These are phyloP conservation scores for Penicillium turbatum DNA, from an alignment of 495 filamentous ascomycete genomes.

Conservation along the genomic window DNA sequence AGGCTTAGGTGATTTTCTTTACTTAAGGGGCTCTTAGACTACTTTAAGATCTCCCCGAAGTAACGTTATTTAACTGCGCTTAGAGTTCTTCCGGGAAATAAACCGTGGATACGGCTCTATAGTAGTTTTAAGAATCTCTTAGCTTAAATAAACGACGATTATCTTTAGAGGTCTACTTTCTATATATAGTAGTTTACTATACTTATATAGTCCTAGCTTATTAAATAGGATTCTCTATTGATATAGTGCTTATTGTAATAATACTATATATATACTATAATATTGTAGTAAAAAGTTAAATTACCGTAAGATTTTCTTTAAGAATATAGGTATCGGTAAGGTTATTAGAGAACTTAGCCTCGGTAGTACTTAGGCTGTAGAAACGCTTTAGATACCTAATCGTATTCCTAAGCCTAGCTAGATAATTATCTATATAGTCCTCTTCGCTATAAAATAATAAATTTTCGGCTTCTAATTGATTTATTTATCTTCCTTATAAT, in stretches of 20 bases:
- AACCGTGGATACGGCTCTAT: conserved; percentile 2
- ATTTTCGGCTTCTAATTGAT: neutral
- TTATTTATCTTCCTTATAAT: neutral
- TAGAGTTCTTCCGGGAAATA: neutral
- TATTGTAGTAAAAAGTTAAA: neutral
- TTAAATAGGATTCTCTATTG: neutral
- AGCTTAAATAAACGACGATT: neutral
- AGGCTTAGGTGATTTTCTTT: too few species aligned
- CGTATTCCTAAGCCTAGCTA: neutral
- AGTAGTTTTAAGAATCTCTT: neutral
- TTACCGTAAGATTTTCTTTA: conserved; percentile 1
- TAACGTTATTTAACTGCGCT: conserved; percentile 2
- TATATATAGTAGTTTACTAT: neutral
- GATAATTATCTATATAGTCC: neutral
- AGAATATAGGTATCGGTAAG: neutral
- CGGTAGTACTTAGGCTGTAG: conserved; percentile 1
- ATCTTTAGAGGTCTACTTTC: neutral
- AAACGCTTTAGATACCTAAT: conserved; percentile 1
- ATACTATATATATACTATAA: neutral
- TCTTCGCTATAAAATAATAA: neutral
- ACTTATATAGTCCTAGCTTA: neutral
- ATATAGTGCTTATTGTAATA: neutral
- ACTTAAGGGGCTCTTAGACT: too few species aligned
- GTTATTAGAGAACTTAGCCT: too few species aligned
- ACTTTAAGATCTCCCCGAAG: too few species aligned